phyloP scores from a whole-genome alignment of 192 early-diverging fungal species.

The Geranomyces michiganensis region DNA sequence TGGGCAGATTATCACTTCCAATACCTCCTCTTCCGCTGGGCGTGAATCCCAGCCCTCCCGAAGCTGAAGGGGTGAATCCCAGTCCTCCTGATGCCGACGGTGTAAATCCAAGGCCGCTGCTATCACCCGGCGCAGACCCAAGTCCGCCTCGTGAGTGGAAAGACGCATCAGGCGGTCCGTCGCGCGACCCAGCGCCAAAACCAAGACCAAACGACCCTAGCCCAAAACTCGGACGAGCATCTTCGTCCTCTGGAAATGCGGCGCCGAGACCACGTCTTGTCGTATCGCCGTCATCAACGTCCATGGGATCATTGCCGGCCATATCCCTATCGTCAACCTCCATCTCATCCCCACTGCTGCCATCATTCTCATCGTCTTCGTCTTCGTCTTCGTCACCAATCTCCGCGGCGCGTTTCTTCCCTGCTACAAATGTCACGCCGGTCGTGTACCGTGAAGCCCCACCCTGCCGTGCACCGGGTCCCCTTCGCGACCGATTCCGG shows the following conservation, averaged over 20 bases:
- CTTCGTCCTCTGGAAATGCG: background rate
- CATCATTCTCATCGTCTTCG: no score
- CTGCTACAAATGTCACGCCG: slow-evolving; percentile 19
- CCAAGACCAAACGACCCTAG: background rate
- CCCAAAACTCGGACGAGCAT: background rate
- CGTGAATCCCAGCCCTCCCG: background rate
- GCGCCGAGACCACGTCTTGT: slow-evolving; percentile 13
- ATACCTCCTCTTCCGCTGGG: background rate
- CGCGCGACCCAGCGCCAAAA: background rate
- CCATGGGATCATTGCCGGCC: slow-evolving; percentile 34
- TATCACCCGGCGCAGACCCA: no score
- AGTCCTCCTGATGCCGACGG: no score
- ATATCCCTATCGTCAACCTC: slow-evolving; percentile 26
- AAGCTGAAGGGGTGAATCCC: background rate
- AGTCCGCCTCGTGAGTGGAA: no score
- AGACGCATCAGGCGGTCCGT: no score
- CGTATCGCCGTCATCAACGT: slow-evolving; percentile 41
- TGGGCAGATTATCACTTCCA: slow-evolving; percentile 19
- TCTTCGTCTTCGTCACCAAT: slow-evolving; percentile 21
- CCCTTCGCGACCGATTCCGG: no score
- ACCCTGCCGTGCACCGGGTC: background rate
- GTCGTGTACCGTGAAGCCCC: slow-evolving; percentile 10
- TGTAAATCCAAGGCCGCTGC: no score
- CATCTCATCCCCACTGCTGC: slow-evolving; percentile 7
- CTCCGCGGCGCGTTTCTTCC: background rate